phyloP scores from a whole-genome alignment of 257 asterid species.

The Nicotiana otophora region DNA sequence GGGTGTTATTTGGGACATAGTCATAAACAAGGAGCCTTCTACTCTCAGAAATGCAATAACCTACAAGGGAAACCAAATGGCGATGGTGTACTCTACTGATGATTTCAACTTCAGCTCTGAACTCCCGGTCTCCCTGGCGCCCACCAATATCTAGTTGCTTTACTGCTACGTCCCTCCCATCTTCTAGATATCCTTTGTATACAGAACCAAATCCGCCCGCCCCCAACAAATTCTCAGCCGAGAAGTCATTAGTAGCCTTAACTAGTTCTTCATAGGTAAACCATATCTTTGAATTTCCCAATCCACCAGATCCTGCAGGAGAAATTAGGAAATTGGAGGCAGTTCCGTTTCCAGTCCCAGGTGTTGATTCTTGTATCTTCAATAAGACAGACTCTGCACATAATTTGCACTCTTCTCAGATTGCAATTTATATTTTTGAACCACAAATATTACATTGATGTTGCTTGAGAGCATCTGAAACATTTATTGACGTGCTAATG shows the following conservation, averaged over 20 bases:
- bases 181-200: conserved; percentile 67
- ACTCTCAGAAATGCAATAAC: conserved; percentile 80
- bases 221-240: conserved; percentile 70
- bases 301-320: conserved; percentile 50
- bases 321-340: conserved; percentile 32
- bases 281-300: conserved; percentile 66
- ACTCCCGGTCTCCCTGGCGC: conserved; percentile 91
- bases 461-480: background rate
- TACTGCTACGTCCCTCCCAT: conserved; percentile 86
- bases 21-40: conserved; percentile 84
- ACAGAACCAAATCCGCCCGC: conserved; percentile 94
- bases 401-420: conserved; percentile 17
- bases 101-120: conserved; percentile 92
- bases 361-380: conserved; percentile 40
- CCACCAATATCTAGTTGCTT: conserved; percentile 76
- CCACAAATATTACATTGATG: background rate
- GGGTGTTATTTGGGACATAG: conserved; percentile 76
- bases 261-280: conserved; percentile 66
- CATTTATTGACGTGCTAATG: background rate
- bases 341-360: conserved; percentile 36
- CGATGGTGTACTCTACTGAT: conserved; percentile 94
- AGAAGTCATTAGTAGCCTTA: conserved; percentile 68
- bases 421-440: background rate
- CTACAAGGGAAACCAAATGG: conserved; percentile 93
- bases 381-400: conserved; percentile 55